Percentiles rank a stretch among this genome's conserved stretches.
Evolutionary conservation across 139 green algal genomes (phyloP).

Genomic region (Penium margaritaceum): DNA sequence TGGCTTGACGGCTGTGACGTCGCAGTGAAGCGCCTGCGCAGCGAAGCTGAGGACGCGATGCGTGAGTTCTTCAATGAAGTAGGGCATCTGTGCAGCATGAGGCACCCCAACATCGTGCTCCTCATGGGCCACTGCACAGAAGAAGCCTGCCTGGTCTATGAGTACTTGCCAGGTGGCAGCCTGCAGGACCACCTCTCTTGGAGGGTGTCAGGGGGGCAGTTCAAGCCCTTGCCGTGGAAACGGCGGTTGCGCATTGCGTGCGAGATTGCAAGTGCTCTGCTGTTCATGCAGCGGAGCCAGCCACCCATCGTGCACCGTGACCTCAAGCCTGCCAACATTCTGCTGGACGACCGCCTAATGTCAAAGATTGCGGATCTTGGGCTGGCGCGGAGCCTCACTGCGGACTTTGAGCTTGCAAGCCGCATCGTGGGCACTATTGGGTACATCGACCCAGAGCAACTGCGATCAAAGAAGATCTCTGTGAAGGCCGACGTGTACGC

Average conservation of each 20-base stretch:
- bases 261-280: constrained; percentile 21
- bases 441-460: constrained; percentile 42
- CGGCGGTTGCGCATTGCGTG: constrained; percentile 18
- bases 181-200: constrained; percentile 49
- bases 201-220: neutral
- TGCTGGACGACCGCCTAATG: constrained; percentile 14
- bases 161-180: constrained; percentile 49
- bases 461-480: neutral
- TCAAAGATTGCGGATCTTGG: constrained; percentile 28
- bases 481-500: constrained; percentile 29
- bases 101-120: constrained; percentile 62
- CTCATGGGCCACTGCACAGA: constrained; percentile 55
- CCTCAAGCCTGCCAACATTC: constrained; percentile 32
- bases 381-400: constrained; percentile 9
- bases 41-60: neutral
- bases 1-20: neutral
- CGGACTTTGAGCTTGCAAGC: constrained; percentile 1
- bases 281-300: constrained; percentile 26
- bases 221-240: constrained; percentile 7
- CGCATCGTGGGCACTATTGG: constrained; percentile 18
- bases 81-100: constrained; percentile 47
- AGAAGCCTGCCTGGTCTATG: constrained; percentile 54
- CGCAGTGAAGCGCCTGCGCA: neutral
- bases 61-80: constrained; percentile 34
- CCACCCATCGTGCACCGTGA: constrained; percentile 18